Evolutionary conservation across 2,329 filamentous ascomycete species (phyloP), one percentile per base, ranked within the genome.

Genomic region (Lachnellula subtilissima): DNA sequence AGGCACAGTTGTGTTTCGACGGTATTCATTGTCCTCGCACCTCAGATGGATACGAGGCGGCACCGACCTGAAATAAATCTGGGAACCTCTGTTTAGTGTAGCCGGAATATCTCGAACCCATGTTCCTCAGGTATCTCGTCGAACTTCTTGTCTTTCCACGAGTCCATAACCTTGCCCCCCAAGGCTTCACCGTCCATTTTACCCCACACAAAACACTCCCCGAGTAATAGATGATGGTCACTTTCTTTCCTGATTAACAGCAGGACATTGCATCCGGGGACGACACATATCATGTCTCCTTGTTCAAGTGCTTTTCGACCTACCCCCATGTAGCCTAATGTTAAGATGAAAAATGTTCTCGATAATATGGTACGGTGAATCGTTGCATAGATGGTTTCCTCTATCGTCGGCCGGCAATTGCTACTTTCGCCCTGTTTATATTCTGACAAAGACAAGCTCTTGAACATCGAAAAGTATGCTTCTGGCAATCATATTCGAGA

Each of bases 171-270:
- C n/a, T 14, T 39, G n/a, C 37, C 37, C 14, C n/a, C 12, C 37
- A 14, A 11, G n/a, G 37, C 32, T 23, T 50, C 48, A 23, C 48
- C 48, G 25, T 50, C 48, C 35, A 50, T 50, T 32, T 40, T 19
- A 19, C 48, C 48, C 48, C 48, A 50, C 25, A 50, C 5, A 19
- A 50, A 50, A 36, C 48, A 50, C 7, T 50, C 48, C 14, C 48
- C 48, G 36, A 50, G 32, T 9, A 50, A 14, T 4, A 50, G n/a
- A 37, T 50, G 48, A 37, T 50, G 48, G 48, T 23, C 48, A 3
- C 36, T 5, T 50, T 50, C 48, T 37, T 50, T 5, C 32, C 48
- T 15, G 6, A 50, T 40, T 1, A 50, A 8, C 4, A 50, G n/a
- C 11, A 32, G 48, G 3, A 50, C 48, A 22, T 48, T 48, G 46